Conservation (phyloP, 331 rosid species). For the Cydonia oblonga region DNA sequence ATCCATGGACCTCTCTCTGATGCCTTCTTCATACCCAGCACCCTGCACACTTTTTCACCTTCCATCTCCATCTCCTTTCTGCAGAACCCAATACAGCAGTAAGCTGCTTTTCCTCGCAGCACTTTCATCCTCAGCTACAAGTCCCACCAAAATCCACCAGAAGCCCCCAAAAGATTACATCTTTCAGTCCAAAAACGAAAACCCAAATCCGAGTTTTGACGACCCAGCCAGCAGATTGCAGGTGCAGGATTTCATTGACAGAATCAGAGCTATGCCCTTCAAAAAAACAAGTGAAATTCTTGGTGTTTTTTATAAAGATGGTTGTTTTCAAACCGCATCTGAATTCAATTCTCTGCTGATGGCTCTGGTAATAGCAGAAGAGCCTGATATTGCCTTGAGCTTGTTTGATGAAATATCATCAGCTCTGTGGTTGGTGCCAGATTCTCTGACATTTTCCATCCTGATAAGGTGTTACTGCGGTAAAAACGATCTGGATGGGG, state of each 20-base stretch:
- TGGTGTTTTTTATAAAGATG: constrained; percentile 4
- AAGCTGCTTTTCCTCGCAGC: neutral
- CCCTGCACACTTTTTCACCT: constrained; percentile 15
- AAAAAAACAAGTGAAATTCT: constrained; percentile 13
- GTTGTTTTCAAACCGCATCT: constrained; percentile 19
- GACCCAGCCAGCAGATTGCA: constrained; percentile 12
- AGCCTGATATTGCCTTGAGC: constrained; percentile 24
- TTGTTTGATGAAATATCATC: constrained; percentile 25
- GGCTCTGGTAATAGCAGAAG: constrained; percentile 31
- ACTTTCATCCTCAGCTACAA: constrained; percentile 1
- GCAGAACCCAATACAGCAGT: constrained; percentile 10
- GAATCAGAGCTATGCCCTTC: constrained; percentile 21
- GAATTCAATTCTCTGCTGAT: constrained; percentile 47
- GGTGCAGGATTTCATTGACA: constrained; percentile 19
- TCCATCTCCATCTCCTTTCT: neutral
- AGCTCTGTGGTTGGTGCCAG: constrained; percentile 33
- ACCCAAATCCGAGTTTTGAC: constrained; percentile 8
- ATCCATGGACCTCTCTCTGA: neutral
- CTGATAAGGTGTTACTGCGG: constrained; percentile 49
- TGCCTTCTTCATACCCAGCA: constrained; percentile 16
- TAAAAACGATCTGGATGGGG: constrained; percentile 44
- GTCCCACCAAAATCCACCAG: neutral
- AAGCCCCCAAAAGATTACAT: neutral
- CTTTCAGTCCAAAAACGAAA: neutral
- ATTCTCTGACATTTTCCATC: constrained; percentile 45